phyloP scores from a whole-genome alignment of 768 basidiomycete genomes.

The Flagelloscypha sp. region DNA sequence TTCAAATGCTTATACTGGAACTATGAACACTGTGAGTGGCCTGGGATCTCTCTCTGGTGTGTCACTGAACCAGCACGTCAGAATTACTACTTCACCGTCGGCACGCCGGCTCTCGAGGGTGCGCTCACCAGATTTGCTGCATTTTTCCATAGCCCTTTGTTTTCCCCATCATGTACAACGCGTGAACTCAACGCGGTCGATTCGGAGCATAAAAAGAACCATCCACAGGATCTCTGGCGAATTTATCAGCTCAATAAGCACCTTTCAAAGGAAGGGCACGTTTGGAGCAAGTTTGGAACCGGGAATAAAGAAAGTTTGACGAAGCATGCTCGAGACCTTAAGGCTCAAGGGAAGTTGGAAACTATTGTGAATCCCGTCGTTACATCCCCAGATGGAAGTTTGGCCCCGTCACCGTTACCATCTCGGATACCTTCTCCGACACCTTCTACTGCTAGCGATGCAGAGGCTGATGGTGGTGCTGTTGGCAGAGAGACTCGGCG shows the following conservation, averaged over 20 bases:
- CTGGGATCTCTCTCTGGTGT: too few relatives aligned
- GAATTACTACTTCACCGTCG: constrained; percentile 76
- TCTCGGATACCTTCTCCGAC: constrained; percentile 53
- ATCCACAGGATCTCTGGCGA: constrained; percentile 86
- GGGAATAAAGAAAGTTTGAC: constrained; percentile 73
- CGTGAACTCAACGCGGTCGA: constrained; percentile 94
- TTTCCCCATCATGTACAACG: constrained; percentile 74
- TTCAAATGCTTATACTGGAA: constrained; percentile 90
- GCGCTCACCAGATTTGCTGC: constrained; percentile 72
- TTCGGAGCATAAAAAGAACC: constrained; percentile 95
- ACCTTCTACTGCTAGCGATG: constrained; percentile 48
- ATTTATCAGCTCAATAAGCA: constrained; percentile 91
- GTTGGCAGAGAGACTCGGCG: constrained; percentile 76
- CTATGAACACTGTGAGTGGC: constrained; percentile 91
- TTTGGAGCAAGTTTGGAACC: constrained; percentile 88
- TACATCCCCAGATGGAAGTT: constrained; percentile 11
- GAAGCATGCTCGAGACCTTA: constrained; percentile 48
- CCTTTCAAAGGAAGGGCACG: constrained; percentile 69
- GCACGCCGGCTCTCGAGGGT: constrained; percentile 51
- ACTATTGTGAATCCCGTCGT: constrained; percentile 24
- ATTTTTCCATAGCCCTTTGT: constrained; percentile 93
- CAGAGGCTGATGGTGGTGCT: constrained; percentile 66
- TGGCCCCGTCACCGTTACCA: constrained; percentile 35
- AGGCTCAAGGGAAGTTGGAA: constrained; percentile 37
- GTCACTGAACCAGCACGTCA: too few relatives aligned